These are phyloP conservation scores for Pestalotiopsis sp. DNA, from an alignment of 2,329 filamentous ascomycete genomes.

Conservation along the genomic window DNA sequence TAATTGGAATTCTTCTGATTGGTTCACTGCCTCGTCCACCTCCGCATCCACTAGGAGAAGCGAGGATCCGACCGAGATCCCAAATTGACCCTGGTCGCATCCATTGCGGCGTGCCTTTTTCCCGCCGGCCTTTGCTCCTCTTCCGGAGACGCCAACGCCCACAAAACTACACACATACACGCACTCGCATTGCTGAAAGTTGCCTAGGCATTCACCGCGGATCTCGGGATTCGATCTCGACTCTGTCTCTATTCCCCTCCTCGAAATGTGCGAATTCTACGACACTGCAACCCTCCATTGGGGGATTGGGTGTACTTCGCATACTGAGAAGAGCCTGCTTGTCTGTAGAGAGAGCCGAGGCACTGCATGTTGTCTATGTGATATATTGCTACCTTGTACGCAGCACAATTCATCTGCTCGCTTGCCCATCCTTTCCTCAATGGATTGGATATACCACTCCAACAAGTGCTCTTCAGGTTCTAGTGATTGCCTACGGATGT, in stretches of 20 bases:
- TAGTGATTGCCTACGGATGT: neutral
- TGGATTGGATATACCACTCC: too few relatives aligned
- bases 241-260: neutral
- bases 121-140: constrained; percentile 1
- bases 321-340: neutral
- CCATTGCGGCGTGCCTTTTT: neutral
- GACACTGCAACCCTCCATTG: neutral
- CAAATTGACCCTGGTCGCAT: neutral
- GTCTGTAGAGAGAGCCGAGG: neutral
- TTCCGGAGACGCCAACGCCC: neutral
- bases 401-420: too few relatives aligned
- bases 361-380: neutral
- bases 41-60: neutral
- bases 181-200: neutral
- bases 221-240: neutral
- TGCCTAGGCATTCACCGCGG: neutral
- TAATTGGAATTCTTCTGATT: constrained; percentile 10
- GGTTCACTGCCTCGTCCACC: neutral
- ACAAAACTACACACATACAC: neutral
- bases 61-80: neutral
- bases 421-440: too few relatives aligned
- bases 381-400: neutral
- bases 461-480: too few relatives aligned
- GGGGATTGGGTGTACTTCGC: too few relatives aligned
- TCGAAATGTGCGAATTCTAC: neutral